Percentiles rank a stretch among this genome's conserved stretches.
These are phyloP conservation scores for Fusarium sambucinum DNA, from an alignment of 2,329 filamentous ascomycete genomes.

Conservation along the genomic window DNA sequence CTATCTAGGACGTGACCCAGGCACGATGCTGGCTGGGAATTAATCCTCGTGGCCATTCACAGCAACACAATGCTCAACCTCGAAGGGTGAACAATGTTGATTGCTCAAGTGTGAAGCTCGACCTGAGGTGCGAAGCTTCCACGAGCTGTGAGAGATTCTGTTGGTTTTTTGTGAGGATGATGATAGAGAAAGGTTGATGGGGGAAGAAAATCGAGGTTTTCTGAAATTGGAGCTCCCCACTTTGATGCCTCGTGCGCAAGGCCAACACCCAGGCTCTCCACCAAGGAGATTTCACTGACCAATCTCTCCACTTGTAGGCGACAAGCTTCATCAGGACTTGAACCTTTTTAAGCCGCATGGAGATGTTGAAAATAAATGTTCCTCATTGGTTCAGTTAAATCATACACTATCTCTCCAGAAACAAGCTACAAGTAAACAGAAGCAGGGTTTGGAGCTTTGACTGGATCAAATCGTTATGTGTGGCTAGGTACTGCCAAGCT, in stretches of 20 bases:
- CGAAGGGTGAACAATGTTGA: slow-evolving; percentile 34
- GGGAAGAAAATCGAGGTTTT: slow-evolving; percentile 43
- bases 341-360: not conserved
- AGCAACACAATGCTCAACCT: slow-evolving; percentile 39
- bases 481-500: too few relatives aligned
- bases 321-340: not conserved
- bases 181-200: slow-evolving; percentile 27
- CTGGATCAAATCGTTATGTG: not conserved
- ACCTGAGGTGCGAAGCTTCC: slow-evolving; percentile 27
- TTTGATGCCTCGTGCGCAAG: slow-evolving; percentile 51
- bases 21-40: slow-evolving; percentile 42
- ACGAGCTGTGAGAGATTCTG: slow-evolving; percentile 24
- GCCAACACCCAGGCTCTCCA: slow-evolving; percentile 22
- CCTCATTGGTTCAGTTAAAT: not conserved
- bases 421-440: not conserved
- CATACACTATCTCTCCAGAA: not conserved
- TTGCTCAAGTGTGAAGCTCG: slow-evolving; percentile 36
- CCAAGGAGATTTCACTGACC: too few relatives aligned
- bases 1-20: slow-evolving; percentile 50
- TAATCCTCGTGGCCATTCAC: slow-evolving; percentile 47
- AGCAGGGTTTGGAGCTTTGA: not conserved
- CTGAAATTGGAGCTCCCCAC: slow-evolving; percentile 47
- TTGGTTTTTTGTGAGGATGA: slow-evolving; percentile 32
- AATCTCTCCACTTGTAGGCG: not conserved
- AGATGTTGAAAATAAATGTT: not conserved